Conservation (phyloP, 371 early-diverging fungal species). For the Mortierella sp. region DNA sequence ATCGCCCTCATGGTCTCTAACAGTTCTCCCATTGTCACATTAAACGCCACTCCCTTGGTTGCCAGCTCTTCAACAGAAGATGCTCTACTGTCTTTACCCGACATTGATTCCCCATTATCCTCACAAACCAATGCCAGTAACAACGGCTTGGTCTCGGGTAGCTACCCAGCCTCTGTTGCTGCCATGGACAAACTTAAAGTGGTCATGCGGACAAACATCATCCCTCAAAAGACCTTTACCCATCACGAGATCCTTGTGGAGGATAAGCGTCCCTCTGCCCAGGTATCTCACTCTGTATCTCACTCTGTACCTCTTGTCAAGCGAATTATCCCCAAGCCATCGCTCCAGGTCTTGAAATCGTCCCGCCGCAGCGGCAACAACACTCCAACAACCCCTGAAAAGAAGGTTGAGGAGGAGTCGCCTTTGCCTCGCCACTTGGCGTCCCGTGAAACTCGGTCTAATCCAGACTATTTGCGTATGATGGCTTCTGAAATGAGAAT, state of each 20-base stretch:
- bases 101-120: neutral
- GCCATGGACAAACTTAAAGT: constrained; percentile 52
- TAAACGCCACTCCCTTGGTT: constrained; percentile 35
- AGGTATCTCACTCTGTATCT: neutral
- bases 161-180: constrained; percentile 38
- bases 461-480: constrained; percentile 69
- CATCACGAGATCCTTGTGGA: constrained; percentile 44
- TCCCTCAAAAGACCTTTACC: constrained; percentile 51
- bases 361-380: constrained; percentile 8
- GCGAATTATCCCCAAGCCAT: constrained; percentile 1
- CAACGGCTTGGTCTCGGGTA: constrained; percentile 5
- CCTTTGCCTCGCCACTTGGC: constrained; percentile 47
- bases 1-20: constrained; percentile 31
- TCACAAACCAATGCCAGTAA: constrained; percentile 1
- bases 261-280: constrained; percentile 9
- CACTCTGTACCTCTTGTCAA: constrained; percentile 12
- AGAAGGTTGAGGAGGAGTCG: constrained; percentile 6
- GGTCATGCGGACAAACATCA: constrained; percentile 42
- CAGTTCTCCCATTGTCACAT: constrained; percentile 34
- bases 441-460: constrained; percentile 65
- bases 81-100: constrained; percentile 13
- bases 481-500: constrained; percentile 71
- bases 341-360: neutral
- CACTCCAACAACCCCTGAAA: neutral
- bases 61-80: constrained; percentile 36